Percentiles rank a stretch among this genome's conserved stretches.
Evolutionary conservation across 2,329 filamentous ascomycete genomes (phyloP).

Genomic region (Aspergillus pseudoviridinutans): DNA sequence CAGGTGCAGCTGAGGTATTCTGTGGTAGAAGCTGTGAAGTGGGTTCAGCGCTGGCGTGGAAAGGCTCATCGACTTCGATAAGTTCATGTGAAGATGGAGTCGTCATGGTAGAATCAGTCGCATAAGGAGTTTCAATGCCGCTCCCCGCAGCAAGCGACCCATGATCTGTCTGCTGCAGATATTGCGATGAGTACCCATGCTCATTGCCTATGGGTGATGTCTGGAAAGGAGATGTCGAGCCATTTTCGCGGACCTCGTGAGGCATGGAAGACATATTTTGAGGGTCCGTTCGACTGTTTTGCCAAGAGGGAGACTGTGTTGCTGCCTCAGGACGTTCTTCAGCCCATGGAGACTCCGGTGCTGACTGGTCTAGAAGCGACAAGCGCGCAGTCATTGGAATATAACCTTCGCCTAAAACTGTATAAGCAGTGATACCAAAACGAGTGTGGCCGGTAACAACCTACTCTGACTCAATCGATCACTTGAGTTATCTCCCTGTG

Average conservation of each 20-base stretch:
- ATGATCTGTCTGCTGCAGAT: constrained; percentile 7
- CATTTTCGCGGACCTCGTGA: neutral
- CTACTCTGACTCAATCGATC: constrained; percentile 32
- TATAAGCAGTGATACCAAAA: constrained; percentile 11
- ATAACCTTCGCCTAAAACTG: constrained; percentile 29
- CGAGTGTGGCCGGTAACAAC: constrained; percentile 1
- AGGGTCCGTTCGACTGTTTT: constrained; percentile 1
- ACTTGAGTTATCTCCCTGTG: constrained; percentile 18
- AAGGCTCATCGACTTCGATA: constrained; percentile 24
- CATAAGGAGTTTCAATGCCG: constrained; percentile 18
- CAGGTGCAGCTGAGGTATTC: neutral
- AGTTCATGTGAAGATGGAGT: constrained; percentile 31
- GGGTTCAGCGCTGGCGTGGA: constrained; percentile 5
- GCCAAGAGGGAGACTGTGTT: constrained; percentile 6
- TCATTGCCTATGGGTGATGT: neutral
- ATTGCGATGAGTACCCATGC: constrained; percentile 1
- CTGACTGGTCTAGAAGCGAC: constrained; percentile 31
- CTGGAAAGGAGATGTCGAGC: constrained; percentile 12
- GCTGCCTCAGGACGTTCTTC: constrained; percentile 14
- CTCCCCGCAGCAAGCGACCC: constrained; percentile 15
- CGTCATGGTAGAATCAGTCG: constrained; percentile 20
- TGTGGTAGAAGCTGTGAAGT: constrained; percentile 4
- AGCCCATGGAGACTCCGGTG: constrained; percentile 26
- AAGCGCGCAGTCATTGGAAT: constrained; percentile 39
- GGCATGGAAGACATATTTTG: constrained; percentile 2